Percentiles rank a stretch among this genome's conserved stretches.
phyloP scores from a whole-genome alignment of 345 rosid species.

The Euphorbia lathyris region DNA sequence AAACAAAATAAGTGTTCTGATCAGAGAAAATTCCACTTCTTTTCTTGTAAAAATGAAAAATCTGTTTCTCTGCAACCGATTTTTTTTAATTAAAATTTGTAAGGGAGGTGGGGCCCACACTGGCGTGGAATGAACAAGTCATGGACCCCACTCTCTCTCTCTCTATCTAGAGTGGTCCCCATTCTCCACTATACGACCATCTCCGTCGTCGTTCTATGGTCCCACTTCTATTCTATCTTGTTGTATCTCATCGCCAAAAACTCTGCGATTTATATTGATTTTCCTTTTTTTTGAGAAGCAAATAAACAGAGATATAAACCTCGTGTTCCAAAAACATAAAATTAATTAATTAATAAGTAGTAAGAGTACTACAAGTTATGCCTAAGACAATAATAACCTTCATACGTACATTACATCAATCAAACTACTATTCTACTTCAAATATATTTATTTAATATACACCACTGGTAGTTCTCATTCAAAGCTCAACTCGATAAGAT shows the following conservation, averaged over 20 bases:
- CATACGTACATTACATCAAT: background rate
- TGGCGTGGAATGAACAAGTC: slow-evolving; percentile 52
- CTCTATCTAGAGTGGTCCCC: too few relatives aligned
- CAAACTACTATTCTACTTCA: background rate
- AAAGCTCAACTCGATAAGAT: too few relatives aligned
- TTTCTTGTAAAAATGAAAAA: slow-evolving; percentile 13
- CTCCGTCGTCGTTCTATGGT: background rate
- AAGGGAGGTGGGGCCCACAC: slow-evolving; percentile 29
- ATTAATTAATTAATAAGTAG: background rate
- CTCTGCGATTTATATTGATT: slow-evolving; percentile 9
- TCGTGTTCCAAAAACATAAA: slow-evolving; percentile 11
- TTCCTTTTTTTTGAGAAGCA: background rate
- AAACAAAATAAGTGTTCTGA: background rate
- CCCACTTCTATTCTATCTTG: background rate
- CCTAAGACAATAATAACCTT: too few relatives aligned
- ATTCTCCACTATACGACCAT: slow-evolving; percentile 14
- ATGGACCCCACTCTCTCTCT: slow-evolving; percentile 24
- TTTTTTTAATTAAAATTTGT: background rate
- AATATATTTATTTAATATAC: too few relatives aligned
- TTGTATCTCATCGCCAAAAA: slow-evolving; percentile 11
- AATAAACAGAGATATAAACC: slow-evolving; percentile 7
- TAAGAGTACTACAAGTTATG: too few relatives aligned
- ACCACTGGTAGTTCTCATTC: too few relatives aligned
- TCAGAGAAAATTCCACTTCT: slow-evolving; percentile 16
- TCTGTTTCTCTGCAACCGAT: slow-evolving; percentile 9